Evolutionary conservation across 2,329 filamentous ascomycete genomes (phyloP).

Genomic region (Fusarium continuum): DNA sequence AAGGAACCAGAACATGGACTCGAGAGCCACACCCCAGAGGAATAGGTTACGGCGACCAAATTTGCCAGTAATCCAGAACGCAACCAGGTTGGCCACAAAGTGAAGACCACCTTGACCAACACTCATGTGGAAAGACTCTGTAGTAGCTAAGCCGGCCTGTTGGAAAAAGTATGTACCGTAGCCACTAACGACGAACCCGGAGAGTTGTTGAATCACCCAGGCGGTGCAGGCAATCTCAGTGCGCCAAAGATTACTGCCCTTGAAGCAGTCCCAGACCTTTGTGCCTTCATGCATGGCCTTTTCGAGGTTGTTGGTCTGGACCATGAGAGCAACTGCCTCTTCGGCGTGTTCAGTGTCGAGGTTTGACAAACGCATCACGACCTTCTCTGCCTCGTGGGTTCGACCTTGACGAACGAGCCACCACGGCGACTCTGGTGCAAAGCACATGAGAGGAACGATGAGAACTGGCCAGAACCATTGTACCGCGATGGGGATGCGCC

Average conservation of each 20-base stretch:
- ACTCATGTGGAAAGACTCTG: background rate
- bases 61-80: background rate
- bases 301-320: constrained; percentile 48
- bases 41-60: background rate
- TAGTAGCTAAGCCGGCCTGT: background rate
- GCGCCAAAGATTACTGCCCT: constrained; percentile 51
- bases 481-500: constrained; percentile 49
- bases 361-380: constrained; percentile 33
- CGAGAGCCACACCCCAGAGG: background rate
- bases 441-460: constrained; percentile 41
- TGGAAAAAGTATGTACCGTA: background rate
- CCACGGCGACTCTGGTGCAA: constrained; percentile 50
- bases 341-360: constrained; percentile 18
- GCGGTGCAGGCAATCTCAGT: constrained; percentile 53
- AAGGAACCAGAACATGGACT: background rate
- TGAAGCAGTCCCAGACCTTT: constrained; percentile 55
- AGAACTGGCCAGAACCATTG: constrained; percentile 50
- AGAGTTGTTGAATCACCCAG: background rate
- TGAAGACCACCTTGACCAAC: background rate
- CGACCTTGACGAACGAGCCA: constrained; percentile 44
- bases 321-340: constrained; percentile 51
- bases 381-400: constrained; percentile 32
- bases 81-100: background rate
- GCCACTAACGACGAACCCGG: background rate
- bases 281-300: constrained; percentile 46